phyloP scores from a whole-genome alignment of 345 rosid species.

The Physaria fendleri region DNA sequence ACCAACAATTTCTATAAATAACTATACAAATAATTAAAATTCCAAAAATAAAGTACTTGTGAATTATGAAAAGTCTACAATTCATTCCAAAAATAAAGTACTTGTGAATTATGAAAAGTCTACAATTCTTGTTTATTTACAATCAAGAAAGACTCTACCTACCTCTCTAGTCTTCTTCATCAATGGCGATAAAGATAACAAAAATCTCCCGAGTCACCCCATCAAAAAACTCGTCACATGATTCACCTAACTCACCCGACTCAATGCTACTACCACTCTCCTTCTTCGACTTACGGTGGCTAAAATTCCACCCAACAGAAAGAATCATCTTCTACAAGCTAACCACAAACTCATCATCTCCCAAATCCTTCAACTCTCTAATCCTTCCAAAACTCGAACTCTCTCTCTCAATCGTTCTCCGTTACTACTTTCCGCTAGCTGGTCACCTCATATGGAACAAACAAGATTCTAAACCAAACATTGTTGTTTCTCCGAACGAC shows the following conservation, averaged over 20 bases:
- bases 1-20: no score
- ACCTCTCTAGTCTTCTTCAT: not conserved
- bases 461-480: constrained; percentile 14
- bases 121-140: not conserved
- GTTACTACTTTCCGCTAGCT: constrained; percentile 20
- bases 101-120: not conserved
- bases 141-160: not conserved
- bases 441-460: constrained; percentile 26
- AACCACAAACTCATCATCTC: not conserved
- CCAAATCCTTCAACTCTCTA: constrained; percentile 2
- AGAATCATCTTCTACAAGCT: constrained; percentile 32
- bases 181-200: not conserved
- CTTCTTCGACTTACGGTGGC: constrained; percentile 22
- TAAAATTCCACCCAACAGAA: constrained; percentile 6
- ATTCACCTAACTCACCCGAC: not conserved
- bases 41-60: no score
- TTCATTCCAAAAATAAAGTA: no score
- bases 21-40: no score
- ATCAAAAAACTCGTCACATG: not conserved
- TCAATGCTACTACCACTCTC: constrained; percentile 23
- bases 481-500: constrained; percentile 14
- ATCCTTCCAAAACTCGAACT: constrained; percentile 26
- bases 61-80: not conserved
- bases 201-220: constrained; percentile 4
- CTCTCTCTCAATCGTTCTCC: constrained; percentile 26